These are phyloP conservation scores for Suhomyces tanzawaensis DNA, from an alignment of 805 yeast genomes.

Conservation along the genomic window DNA sequence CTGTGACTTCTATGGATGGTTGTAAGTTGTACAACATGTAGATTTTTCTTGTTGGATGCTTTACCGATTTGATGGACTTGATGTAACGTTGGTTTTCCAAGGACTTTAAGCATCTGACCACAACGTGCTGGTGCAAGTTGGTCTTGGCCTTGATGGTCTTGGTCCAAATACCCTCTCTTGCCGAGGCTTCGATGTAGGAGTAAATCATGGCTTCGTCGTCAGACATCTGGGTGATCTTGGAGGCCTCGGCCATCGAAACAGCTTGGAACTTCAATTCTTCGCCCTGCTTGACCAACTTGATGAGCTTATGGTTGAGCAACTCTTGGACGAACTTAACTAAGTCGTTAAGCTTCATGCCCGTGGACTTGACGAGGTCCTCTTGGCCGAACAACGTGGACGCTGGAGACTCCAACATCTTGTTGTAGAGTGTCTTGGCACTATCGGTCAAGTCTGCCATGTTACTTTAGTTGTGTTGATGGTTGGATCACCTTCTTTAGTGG, in stretches of 20 bases:
- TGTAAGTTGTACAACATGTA: constrained; percentile 93
- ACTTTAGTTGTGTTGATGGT: neutral
- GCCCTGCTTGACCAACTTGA: constrained; percentile 67
- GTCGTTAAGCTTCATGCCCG: constrained; percentile 44
- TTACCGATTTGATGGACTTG: constrained; percentile 87
- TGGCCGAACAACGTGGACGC: constrained; percentile 59
- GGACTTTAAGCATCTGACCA: constrained; percentile 73
- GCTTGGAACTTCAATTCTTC: constrained; percentile 74
- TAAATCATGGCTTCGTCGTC: constrained; percentile 90
- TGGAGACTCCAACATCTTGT: constrained; percentile 55
- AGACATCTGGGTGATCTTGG: constrained; percentile 70
- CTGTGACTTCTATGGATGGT: constrained; percentile 94
- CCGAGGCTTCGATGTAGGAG: constrained; percentile 86
- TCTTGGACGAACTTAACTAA: constrained; percentile 51
- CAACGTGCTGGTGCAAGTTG: constrained; percentile 89
- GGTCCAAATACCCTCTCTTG: constrained; percentile 96
- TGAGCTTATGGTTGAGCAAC: constrained; percentile 53
- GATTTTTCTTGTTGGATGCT: constrained; percentile 89
- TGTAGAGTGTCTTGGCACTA: constrained; percentile 58
- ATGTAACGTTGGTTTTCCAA: constrained; percentile 79
- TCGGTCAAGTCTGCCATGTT: constrained; percentile 30
- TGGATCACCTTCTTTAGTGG: too few species aligned
- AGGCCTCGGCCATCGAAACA: constrained; percentile 70
- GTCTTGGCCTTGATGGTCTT: constrained; percentile 86
- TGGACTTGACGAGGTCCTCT: constrained; percentile 57